A percentile compares a stretch with the other conserved stretches of the same genome.
Conservation (phyloP, 78 protist genomes). For the Isochrysis galbana region DNA sequence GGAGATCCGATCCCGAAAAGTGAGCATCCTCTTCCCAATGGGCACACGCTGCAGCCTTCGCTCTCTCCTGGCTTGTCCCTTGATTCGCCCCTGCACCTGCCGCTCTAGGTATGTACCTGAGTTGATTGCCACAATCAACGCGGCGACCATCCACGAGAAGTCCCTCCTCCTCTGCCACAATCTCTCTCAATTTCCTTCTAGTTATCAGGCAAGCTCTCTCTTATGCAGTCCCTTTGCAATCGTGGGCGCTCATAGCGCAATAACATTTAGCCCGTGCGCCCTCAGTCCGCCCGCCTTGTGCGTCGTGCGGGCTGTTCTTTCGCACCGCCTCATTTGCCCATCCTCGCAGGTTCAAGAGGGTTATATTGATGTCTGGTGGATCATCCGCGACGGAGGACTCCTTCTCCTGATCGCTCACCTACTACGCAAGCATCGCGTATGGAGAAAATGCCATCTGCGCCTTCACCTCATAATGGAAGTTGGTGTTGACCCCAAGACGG, state of each 20-base stretch:
- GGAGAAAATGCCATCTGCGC: slow-evolving; percentile 33
- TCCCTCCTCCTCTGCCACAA: neutral
- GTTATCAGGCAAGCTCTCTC: too few species aligned
- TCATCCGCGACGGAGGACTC: slow-evolving; percentile 31
- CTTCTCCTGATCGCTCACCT: slow-evolving; percentile 1
- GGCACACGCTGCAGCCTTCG: too few species aligned
- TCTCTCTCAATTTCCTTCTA: neutral
- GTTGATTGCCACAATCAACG: neutral
- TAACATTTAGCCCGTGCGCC: too few species aligned
- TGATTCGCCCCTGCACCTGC: too few species aligned
- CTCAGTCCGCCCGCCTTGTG: too few species aligned
- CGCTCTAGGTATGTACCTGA: neutral
- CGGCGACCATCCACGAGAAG: neutral
- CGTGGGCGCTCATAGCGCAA: too few species aligned
- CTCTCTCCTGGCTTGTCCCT: too few species aligned
- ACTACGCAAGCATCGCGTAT: neutral
- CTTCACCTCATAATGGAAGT: neutral
- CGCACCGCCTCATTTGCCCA: too few species aligned
- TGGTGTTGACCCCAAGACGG: neutral
- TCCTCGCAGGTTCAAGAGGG: neutral
- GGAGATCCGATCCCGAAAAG: neutral
- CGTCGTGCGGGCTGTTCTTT: too few species aligned
- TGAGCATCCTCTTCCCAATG: too few species aligned
- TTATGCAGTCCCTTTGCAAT: too few species aligned
- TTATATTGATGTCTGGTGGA: slow-evolving; percentile 43